Evolutionary conservation across 192 early-diverging fungal species (phyloP), one percentile per base, ranked within the genome.

Genomic region (Linnemannia zychae): DNA sequence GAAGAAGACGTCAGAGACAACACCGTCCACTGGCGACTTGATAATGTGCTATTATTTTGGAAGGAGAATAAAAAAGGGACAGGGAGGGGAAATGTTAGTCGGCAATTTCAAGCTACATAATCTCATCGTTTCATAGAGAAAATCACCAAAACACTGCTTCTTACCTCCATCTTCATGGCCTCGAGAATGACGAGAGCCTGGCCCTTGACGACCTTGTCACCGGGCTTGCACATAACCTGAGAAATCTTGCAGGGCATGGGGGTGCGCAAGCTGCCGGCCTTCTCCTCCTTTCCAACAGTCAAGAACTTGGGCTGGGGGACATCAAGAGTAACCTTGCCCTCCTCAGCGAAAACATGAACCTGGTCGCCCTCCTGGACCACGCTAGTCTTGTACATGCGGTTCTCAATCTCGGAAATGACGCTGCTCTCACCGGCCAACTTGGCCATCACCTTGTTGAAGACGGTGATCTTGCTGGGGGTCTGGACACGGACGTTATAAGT

Each of bases 81-180:
- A n/a, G n/a, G n/a, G n/a, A n/a, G n/a, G n/a, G n/a, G n/a, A n/a
- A n/a, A 12, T 24, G 3, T 49, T 1, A 66, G 24, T 52, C 46
- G 20, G 0, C 12, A 6, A 37, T 0, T 38, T 44, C 40, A 6
- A 44, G n/a, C 40, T 5, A 16, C 47, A n/a, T 18, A 53, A 67
- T 48, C 7, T 2, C 22, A 31, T 48, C 24, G 4, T 34, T n/a
- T 17, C 6, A 67, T 34, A 49, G 17, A 48, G 5, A 46, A 18
- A 16, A 52, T 33, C 1, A 53, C 67, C 22, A 82, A 40, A 60
- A 65, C 63, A 72, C 20, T 5, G 4, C 36, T 49, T 52, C 84
- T 85, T 91, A 93, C 92, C 93, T 99, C 98, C 98, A 99, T 99
- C 92, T 99, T 99, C 98, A 99, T 99, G 24, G 98, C 98, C 80